Base-by-base conservation (phyloP, 2,329 filamentous ascomycete genomes). In the Thelonectria discophora region DNA sequence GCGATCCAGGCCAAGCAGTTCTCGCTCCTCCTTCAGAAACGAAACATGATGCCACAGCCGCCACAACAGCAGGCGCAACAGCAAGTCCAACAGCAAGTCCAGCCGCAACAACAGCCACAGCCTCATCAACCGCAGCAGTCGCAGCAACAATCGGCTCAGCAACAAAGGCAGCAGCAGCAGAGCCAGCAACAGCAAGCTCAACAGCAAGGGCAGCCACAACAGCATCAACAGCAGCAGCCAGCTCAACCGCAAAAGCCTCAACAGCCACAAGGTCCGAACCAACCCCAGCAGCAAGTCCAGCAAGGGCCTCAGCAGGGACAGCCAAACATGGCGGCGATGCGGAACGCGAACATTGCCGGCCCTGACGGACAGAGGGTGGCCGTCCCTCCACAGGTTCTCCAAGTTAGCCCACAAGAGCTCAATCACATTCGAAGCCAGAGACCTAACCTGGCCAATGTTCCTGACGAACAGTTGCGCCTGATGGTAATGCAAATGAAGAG, bases 1-100 rank as follows among this genome's bases (percentile, higher is more conserved):
- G 62, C 58, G 2, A 53, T 78, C 6, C 81, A 83, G 58, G 68
- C 76, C 17, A 70, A 72, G 51, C 81, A 83, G 54, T 82, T 82
- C 55, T 72, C 73, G 48, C 63, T 72, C 10, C 47, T 73, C 1
- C 69, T 77, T 59, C 72, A 74, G 49, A 72, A 68, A 54, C 73
- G 74, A 21, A 68, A 71, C 15, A 59, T 71, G 42, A 69, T 74
- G 61, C 69, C 72, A 27, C 70, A 71, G 9, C 70, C 73, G 55
- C 56, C 56, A 12, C 70, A 65, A 32, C 70, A 66, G 10, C 72
- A 70, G 47, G 64, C 60, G 18, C 67, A 67, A 30, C 53, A 58
- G 15, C 55, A 58, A 5, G 66, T 6, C 51, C 56, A 58, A 52
- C 64, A 64, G 20, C 54, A 53, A 17, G 39, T 17, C 64, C 65